These are phyloP conservation scores for Sugiyamaella americana DNA, from an alignment of 805 yeast genomes.

Conservation along the genomic window DNA sequence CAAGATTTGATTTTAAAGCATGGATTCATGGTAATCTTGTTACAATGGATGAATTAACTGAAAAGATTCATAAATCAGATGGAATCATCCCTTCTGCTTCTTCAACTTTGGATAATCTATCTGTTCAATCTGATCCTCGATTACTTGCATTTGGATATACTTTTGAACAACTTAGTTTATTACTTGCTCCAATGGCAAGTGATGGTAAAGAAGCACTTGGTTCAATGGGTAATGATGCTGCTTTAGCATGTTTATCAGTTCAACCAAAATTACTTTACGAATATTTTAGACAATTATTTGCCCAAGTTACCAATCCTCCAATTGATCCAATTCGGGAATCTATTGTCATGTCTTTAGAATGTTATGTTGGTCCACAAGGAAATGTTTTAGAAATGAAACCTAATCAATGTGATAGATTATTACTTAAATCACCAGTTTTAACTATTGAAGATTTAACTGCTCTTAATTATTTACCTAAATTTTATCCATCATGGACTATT, in stretches of 20 bases:
- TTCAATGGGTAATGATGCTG: constrained; percentile 97
- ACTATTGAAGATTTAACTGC: constrained; percentile 70
- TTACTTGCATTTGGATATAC: constrained; percentile 86
- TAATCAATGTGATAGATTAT: constrained; percentile 81
- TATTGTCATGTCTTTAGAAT: constrained; percentile 94
- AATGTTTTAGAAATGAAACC: constrained; percentile 90
- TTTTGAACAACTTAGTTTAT: constrained; percentile 79
- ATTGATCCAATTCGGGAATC: constrained; percentile 97
- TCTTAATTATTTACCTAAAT: constrained; percentile 60
- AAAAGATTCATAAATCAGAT: constrained; percentile 44
- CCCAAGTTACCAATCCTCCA: constrained; percentile 98
- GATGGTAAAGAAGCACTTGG: constrained; percentile 93
- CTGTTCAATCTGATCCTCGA: constrained; percentile 76
- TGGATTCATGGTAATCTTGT: constrained; percentile 88
- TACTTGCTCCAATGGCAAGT: constrained; percentile 89
- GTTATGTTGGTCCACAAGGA: constrained; percentile 98
- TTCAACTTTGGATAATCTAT: constrained; percentile 23
- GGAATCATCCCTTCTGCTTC: constrained; percentile 17
- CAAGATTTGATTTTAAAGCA: constrained; percentile 83
- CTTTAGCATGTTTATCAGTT: constrained; percentile 88
- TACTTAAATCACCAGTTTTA: constrained; percentile 77
- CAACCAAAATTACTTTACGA: constrained; percentile 89
- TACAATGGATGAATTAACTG: constrained; percentile 67
- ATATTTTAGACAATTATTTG: constrained; percentile 92
- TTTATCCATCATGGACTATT: constrained; percentile 82